Evolutionary conservation across 371 early-diverging fungal genomes (phyloP), one percentile per base, ranked within the genome.

Genomic region (Haplosporangium sp.): DNA sequence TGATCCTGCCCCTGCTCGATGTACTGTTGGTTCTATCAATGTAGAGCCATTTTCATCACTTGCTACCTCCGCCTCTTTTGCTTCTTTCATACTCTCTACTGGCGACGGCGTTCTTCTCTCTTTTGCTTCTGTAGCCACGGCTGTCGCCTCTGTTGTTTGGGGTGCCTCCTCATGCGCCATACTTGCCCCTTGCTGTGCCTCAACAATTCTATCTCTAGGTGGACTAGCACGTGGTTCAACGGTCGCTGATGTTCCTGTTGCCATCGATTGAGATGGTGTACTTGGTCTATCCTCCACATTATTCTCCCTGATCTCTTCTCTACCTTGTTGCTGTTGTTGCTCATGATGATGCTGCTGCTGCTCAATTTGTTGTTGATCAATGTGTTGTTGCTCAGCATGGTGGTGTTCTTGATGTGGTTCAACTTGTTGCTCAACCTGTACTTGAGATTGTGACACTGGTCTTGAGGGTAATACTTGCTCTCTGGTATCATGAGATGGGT

Each of bases 401-500:
- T 27, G 27, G 27, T 27, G 27, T 27, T 27, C 27, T 27, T 27
- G 27, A 27, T 27, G 27, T 27, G 27, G 27, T 27, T 27, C 27
- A 27, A 27, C 27, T 27, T 27, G 27, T 27, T 2, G 60, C 52
- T 52, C 52, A 17, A 6, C n/a, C 52, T 15, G 52, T n/a, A 52
- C 7, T 19, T 55, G 6, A 20, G 27, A 55, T 20, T 55, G 55
- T 34, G 55, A 55, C 2, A 17, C 13, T 48, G 48, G 48, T 13
- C 48, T 13, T n/a, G 48, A 48, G 2, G n/a, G n/a, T 13, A 19
- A 48, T 35, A 48, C 13, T 38, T 19, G 67, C 13, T 59, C 67
- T 27, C 59, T 45, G 27, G n/a, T 58, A 19, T 67, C 67, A 8
- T 59, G 67, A 55, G 55, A 27, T 27, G 55, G 55, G 27, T 55